phyloP scores from a whole-genome alignment of 371 early-diverging fungal species.

The Dinochytrium kinnereticum region DNA sequence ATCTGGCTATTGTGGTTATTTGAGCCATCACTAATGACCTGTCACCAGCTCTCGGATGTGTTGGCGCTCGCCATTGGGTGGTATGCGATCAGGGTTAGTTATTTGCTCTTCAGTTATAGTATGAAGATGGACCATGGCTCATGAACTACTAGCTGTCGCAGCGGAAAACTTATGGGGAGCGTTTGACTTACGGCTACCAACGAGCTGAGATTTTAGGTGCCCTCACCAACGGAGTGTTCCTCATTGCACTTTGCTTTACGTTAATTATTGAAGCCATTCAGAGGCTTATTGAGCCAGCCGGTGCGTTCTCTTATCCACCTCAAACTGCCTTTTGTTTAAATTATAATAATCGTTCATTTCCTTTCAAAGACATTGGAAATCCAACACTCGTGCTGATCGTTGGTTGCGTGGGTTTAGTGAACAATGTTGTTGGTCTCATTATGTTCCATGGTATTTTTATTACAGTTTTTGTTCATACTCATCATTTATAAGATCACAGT shows the following conservation, averaged over 20 bases:
- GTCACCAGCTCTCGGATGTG: slow-evolving; percentile 71
- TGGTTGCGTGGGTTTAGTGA: slow-evolving; percentile 80
- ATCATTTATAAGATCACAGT: slow-evolving; percentile 17
- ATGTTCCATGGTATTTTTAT: slow-evolving; percentile 26
- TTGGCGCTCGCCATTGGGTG: slow-evolving; percentile 80
- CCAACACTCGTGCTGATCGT: slow-evolving; percentile 82
- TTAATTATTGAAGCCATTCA: slow-evolving; percentile 88
- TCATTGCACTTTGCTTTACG: slow-evolving; percentile 87
- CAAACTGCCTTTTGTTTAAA: neutral
- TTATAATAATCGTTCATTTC: slow-evolving; percentile 1
- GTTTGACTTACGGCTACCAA: slow-evolving; percentile 88
- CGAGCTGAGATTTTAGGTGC: slow-evolving; percentile 93
- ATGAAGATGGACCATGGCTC: slow-evolving; percentile 1
- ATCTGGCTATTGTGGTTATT: neutral
- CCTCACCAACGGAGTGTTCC: slow-evolving; percentile 85
- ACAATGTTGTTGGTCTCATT: slow-evolving; percentile 57
- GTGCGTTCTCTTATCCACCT: slow-evolving; percentile 8
- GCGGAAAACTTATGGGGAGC: slow-evolving; percentile 57
- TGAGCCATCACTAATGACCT: neutral
- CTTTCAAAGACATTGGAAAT: slow-evolving; percentile 60
- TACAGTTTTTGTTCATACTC: neutral
- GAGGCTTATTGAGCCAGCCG: slow-evolving; percentile 60
- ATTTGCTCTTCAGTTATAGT: neutral
- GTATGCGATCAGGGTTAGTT: slow-evolving; percentile 76
- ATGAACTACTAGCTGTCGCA: slow-evolving; percentile 39